phyloP scores from a whole-genome alignment of 2,329 filamentous ascomycete genomes.

The Ophiostoma montium region DNA sequence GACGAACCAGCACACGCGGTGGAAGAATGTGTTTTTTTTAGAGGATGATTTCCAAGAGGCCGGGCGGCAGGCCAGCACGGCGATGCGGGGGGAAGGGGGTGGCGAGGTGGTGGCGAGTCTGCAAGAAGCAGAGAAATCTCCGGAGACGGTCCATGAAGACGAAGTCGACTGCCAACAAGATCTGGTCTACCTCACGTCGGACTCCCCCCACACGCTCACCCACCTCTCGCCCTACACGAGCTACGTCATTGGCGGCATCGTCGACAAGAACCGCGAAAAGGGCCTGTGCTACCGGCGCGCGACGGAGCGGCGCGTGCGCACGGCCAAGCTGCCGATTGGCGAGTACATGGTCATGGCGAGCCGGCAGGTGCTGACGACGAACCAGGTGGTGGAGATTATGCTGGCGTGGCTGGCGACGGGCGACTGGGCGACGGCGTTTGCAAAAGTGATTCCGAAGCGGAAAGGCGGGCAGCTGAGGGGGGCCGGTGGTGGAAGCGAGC shows the following conservation, averaged over 20 bases:
- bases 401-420: conserved; percentile 77
- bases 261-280: conserved; percentile 95
- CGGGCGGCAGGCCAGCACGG: conserved; percentile 47
- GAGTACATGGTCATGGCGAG: conserved; percentile 86
- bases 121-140: neutral
- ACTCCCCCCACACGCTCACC: conserved; percentile 74
- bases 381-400: conserved; percentile 97
- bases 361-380: conserved; percentile 76
- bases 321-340: conserved; percentile 86
- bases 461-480: conserved; percentile 61
- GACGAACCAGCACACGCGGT: conserved; percentile 54
- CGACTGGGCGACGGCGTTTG: conserved; percentile 84
- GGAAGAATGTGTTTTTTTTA: conserved; percentile 65
- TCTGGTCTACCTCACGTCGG: conserved; percentile 79
- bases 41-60: conserved; percentile 61
- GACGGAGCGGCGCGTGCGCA: conserved; percentile 59
- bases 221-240: conserved; percentile 75
- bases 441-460: conserved; percentile 75
- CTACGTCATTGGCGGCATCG: conserved; percentile 87
- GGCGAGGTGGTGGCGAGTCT: conserved; percentile 35
- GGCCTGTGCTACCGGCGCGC: conserved; percentile 82
- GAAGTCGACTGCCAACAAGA: conserved; percentile 14
- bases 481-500: conserved; percentile 11
- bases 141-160: no score
- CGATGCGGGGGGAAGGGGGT: conserved; percentile 46